Conservation (phyloP, 2,329 filamentous ascomycete species). For the Colletotrichum lini region DNA sequence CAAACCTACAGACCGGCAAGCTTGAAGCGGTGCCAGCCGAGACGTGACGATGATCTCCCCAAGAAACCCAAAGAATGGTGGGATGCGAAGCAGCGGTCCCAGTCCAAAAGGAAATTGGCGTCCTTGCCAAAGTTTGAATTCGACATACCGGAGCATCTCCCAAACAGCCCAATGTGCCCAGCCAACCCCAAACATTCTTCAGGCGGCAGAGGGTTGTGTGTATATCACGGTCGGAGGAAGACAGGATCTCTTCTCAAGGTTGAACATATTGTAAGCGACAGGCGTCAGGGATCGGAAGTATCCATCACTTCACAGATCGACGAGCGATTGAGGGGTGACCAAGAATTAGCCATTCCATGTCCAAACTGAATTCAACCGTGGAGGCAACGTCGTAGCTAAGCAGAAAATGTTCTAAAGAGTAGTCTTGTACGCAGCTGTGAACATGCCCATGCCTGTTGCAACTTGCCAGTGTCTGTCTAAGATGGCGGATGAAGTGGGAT, state of each 20-base stretch:
- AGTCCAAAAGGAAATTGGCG: slow-evolving; percentile 39
- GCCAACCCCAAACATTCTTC: slow-evolving; percentile 60
- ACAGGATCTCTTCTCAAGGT: slow-evolving; percentile 15
- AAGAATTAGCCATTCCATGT: not conserved
- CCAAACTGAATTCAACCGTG: not conserved
- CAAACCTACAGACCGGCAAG: not conserved
- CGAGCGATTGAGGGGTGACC: not conserved
- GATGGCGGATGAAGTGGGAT: not conserved
- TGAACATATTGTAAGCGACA: slow-evolving; percentile 20
- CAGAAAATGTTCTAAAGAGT: not conserved
- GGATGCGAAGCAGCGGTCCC: slow-evolving; percentile 50
- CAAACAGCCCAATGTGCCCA: slow-evolving; percentile 67
- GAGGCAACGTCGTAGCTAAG: not conserved
- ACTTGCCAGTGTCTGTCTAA: too few species aligned
- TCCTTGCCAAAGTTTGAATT: slow-evolving; percentile 58
- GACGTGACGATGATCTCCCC: slow-evolving; percentile 45
- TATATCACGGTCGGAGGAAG: slow-evolving; percentile 62
- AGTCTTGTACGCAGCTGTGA: not conserved
- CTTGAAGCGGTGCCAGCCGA: slow-evolving; percentile 28
- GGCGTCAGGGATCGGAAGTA: slow-evolving; percentile 40
- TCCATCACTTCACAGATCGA: slow-evolving; percentile 36
- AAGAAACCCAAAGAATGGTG: slow-evolving; percentile 54
- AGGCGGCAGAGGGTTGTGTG: slow-evolving; percentile 64
- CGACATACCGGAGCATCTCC: slow-evolving; percentile 65
- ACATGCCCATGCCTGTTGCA: not conserved